These are phyloP conservation scores for Megacollybia marginata DNA, from an alignment of 768 basidiomycete species.

Conservation along the genomic window DNA sequence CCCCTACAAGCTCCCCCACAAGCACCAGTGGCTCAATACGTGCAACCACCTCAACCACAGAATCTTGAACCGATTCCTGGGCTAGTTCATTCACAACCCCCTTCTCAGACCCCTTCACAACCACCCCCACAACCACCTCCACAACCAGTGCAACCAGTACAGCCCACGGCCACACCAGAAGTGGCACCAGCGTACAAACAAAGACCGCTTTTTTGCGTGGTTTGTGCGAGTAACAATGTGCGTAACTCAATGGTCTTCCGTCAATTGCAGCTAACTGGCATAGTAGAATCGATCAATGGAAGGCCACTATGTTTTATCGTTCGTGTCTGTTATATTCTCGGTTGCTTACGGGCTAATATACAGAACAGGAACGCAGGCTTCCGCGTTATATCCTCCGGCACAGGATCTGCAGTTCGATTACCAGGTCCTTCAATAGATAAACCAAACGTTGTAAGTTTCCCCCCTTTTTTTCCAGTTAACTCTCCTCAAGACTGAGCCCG, in stretches of 20 bases:
- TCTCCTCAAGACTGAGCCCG: no score
- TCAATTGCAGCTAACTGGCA: constrained; percentile 1
- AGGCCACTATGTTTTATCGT: constrained; percentile 88
- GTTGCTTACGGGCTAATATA: constrained; percentile 4
- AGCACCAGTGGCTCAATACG: background rate
- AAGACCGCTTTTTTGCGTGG: constrained; percentile 89
- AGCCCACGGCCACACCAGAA: constrained; percentile 2
- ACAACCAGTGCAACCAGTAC: background rate
- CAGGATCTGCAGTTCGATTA: constrained; percentile 93
- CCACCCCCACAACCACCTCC: constrained; percentile 3
- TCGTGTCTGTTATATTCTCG: constrained; percentile 20
- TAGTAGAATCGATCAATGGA: constrained; percentile 96
- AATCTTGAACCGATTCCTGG: background rate
- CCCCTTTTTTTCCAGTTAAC: no score
- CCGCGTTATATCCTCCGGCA: constrained; percentile 89
- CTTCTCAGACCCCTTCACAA: background rate
- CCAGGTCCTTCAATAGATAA: constrained; percentile 96
- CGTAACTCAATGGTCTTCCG: constrained; percentile 14
- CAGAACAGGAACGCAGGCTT: constrained; percentile 76
- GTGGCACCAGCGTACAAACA: constrained; percentile 39
- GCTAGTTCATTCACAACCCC: background rate
- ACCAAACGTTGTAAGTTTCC: constrained; percentile 60
- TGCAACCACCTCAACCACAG: background rate
- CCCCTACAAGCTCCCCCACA: constrained; percentile 14
- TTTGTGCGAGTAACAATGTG: constrained; percentile 99